Evolutionary conservation across 2,329 filamentous ascomycete genomes (phyloP), one percentile per base, ranked within the genome.

Genomic region (Sarocladium kiliense): DNA sequence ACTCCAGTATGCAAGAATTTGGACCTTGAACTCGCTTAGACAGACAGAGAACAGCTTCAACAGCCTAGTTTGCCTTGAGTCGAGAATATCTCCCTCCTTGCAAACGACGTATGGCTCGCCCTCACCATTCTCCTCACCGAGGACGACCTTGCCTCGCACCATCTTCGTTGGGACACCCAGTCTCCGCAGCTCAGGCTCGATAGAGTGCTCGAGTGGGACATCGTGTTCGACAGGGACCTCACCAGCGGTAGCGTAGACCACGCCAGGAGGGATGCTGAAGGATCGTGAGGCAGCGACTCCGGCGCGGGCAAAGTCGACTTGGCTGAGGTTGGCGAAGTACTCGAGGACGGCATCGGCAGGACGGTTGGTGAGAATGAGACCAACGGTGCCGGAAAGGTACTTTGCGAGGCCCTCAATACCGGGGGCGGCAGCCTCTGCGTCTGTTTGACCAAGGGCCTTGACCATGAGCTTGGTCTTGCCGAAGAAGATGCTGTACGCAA

Each of bases 391-490:
- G 62, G 79, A 74, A 53, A 97, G 79, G 77, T 89, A 82, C 45
- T 77, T 76, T 19, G 81, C 75, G 57, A 97, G 84, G 59, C 76
- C 74, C 68, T 89, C 79, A 65, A 94, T 84, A 68, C 90, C 89
- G 44, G 89, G 83, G 63, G 90, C 88, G 73, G 89, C 82, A 74
- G 92, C 90, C 65, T 90, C 88, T 66, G 89, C 87, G 62, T 85
- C 80, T 54, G 79, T 86, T 61, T 82, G 82, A 68, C 94, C 94
- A 25, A 99, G 87, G 56, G 94, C 92, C 75, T 94, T 93, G 65
- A 89, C 86, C 91, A 97, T 97, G 72, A 99, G 92, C 77, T 97
- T 97, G 58, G 93, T 97, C 79, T 97, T 99, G 76, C 93, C 94
- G 74, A 97, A 97, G 84, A 97, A 97, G 70, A 99, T 78, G 64